phyloP scores from a whole-genome alignment of 495 filamentous ascomycete species.

The Trichoderma parareesei region DNA sequence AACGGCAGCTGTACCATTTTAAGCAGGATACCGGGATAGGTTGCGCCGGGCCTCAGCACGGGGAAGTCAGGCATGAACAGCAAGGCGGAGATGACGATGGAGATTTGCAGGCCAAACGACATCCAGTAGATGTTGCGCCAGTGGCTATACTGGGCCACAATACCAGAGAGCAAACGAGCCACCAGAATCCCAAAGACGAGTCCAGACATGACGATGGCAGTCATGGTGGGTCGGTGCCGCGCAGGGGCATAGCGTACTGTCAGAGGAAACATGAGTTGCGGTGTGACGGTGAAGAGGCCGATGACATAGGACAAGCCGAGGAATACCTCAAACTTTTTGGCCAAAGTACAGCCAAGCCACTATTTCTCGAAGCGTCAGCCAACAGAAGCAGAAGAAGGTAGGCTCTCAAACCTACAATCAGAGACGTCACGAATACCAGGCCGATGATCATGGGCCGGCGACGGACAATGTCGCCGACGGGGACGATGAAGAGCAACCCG shows the following conservation, averaged over 20 bases:
- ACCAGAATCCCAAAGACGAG: conserved; percentile 68
- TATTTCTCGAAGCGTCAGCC: conserved; percentile 16
- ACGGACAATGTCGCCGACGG: conserved; percentile 62
- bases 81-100: conserved; percentile 60
- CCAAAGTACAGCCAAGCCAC: conserved; percentile 66
- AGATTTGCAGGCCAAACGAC: conserved; percentile 60
- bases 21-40: conserved; percentile 59
- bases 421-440: conserved; percentile 58
- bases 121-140: conserved; percentile 83
- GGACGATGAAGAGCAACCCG: conserved; percentile 66
- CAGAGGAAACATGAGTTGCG: conserved; percentile 76
- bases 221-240: conserved; percentile 56
- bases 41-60: conserved; percentile 55
- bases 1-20: conserved; percentile 53
- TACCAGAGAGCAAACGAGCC: conserved; percentile 67
- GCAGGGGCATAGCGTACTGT: conserved; percentile 74
- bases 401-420: conserved; percentile 38
- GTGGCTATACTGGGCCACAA: conserved; percentile 57
- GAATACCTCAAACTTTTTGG: conserved; percentile 55
- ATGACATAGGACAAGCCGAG: conserved; percentile 60
- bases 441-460: conserved; percentile 60
- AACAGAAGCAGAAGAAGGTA: background rate
- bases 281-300: conserved; percentile 72
- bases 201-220: conserved; percentile 70
- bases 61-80: conserved; percentile 78